Evolutionary conservation across 2,329 filamentous ascomycete genomes (phyloP).

Genomic region (Dactylellina haptotyla): DNA sequence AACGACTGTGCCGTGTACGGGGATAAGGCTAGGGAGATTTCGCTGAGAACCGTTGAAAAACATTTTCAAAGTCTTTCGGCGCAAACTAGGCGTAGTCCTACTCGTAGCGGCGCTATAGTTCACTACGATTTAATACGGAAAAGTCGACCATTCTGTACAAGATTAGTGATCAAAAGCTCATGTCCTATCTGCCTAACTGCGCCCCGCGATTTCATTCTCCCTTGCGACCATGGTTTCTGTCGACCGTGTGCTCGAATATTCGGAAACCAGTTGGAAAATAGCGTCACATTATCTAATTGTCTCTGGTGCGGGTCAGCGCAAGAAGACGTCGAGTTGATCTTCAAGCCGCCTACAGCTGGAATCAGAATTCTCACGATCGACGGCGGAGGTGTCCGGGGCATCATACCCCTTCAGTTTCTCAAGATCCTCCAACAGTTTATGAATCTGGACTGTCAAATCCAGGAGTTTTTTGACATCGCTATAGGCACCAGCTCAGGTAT

Average conservation of each 20-base stretch:
- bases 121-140: not conserved
- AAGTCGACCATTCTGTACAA: not conserved
- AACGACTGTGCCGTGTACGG: not conserved
- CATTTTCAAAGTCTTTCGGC: not conserved
- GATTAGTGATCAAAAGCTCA: not conserved
- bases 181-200: not conserved
- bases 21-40: not conserved
- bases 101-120: not conserved
- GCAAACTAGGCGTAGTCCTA: not conserved
- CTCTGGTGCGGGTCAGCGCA: not conserved
- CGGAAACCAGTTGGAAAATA: not conserved
- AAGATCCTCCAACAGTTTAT: not conserved
- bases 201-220: not conserved
- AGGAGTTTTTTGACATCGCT: conserved; percentile 12
- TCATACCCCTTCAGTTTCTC: conserved; percentile 8
- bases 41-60: not conserved
- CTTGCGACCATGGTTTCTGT: not conserved
- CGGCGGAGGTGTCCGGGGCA: conserved; percentile 20
- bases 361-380: conserved; percentile 15
- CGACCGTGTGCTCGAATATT: not conserved
- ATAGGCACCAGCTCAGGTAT: conserved; percentile 21
- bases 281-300: not conserved
- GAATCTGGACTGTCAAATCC: not conserved
- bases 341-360: conserved; percentile 22
- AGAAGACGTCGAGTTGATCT: not conserved